Base-by-base conservation (phyloP, 306 rosid species). In the Mucuna pruriens region DNA sequence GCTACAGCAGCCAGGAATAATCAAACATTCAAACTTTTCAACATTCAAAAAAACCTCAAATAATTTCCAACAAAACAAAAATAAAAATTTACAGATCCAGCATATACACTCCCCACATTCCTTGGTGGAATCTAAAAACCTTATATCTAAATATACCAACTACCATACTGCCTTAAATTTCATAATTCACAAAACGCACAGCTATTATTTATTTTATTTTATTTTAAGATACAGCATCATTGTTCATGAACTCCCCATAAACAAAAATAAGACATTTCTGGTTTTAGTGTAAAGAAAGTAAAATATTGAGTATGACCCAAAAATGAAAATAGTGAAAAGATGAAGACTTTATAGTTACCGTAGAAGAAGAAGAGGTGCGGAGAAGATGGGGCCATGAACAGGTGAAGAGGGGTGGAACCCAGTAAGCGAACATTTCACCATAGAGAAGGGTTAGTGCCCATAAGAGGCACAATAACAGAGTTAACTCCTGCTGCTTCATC, bases 401-500 rank as follows among this genome's bases (percentile, higher is more conserved):
- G 2, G 88, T 71, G 76, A 66, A 57, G 49, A 86, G 64, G 48
- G 91, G 72, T 11, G 97, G 94, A 73, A 86, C 23, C 90, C 95
- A 84, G 26, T 64, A 92, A 45, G 90, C 84, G 44, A 85, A 72
- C 94, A 92, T 90, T 79, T 92, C 97, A 12, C 97, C 97, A 26
- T 94, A 90, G 15, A 94, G 94, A 7, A 94, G 78, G 13, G 86
- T 86, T 0, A 77, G 82, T 66, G 88, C 92, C 98, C 97, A 94
- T 19, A 73, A 68, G 26, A 89, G 64, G 81, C 97, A 90, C 15
- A 92, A 82, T 3, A 83, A 16, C 79, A 79, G 65, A 33, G 91
- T 87, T 81, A 92, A 83, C 84, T 88, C 98, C 39, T 49, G 13
- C 49, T 83, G 94, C 98, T 94, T 94, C 97, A 91, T 89, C 77